Percentiles rank a stretch among this genome's conserved stretches.
phyloP scores from a whole-genome alignment of 495 filamentous ascomycete genomes.

The Neurospora intermedia region DNA sequence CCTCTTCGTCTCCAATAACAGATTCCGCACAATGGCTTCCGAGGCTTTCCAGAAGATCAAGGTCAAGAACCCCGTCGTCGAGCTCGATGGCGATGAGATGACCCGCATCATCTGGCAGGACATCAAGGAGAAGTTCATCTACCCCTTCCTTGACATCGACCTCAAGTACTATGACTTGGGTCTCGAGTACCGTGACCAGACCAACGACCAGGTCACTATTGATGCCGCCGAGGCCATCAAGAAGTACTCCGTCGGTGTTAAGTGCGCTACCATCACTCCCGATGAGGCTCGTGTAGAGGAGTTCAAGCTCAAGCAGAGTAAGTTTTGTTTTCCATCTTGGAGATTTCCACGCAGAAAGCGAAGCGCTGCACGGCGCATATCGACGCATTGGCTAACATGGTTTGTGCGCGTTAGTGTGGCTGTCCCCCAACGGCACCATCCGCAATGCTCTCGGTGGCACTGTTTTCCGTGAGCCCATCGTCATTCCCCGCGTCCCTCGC shows the following conservation, averaged over 20 bases:
- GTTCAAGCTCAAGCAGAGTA: slow-evolving; percentile 96
- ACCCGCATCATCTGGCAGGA: slow-evolving; percentile 97
- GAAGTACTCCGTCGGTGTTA: slow-evolving; percentile 96
- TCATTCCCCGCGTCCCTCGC: slow-evolving; percentile 84
- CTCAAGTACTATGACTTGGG: slow-evolving; percentile 99
- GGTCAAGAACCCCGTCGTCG: slow-evolving; percentile 94
- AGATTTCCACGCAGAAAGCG: not conserved
- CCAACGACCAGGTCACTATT: slow-evolving; percentile 87
- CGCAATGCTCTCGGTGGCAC: slow-evolving; percentile 91
- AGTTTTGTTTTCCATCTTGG: slow-evolving; percentile 9
- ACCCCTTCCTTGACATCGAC: slow-evolving; percentile 89
- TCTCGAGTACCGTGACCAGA: slow-evolving; percentile 88
- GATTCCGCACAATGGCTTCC: slow-evolving; percentile 30
- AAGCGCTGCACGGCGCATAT: not conserved
- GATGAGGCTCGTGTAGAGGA: slow-evolving; percentile 94
- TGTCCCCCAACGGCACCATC: slow-evolving; percentile 96
- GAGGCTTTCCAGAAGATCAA: slow-evolving; percentile 61
- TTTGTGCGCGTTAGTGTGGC: slow-evolving; percentile 61
- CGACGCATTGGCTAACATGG: slow-evolving; percentile 2
- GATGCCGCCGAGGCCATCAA: slow-evolving; percentile 96
- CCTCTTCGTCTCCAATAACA: slow-evolving; percentile 16
- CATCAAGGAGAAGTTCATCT: slow-evolving; percentile 97
- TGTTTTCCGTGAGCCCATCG: slow-evolving; percentile 96
- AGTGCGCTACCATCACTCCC: slow-evolving; percentile 98
- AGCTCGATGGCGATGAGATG: slow-evolving; percentile 99